Evolutionary conservation across 2,329 filamentous ascomycete genomes (phyloP).

Genomic region (Pseudocercospora fijiensis): DNA sequence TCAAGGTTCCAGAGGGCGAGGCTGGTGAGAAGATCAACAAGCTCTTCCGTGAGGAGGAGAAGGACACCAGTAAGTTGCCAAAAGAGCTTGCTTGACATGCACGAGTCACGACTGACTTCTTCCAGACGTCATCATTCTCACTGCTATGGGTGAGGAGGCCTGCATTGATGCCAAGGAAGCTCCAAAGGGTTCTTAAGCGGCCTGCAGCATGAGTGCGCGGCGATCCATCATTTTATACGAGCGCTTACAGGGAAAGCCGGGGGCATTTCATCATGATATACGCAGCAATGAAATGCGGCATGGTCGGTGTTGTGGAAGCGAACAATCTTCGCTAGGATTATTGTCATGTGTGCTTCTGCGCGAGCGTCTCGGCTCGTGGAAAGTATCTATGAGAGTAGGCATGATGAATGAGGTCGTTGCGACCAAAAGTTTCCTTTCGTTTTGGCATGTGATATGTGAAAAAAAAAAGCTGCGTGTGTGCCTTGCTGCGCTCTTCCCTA

Average conservation of each 20-base stretch:
- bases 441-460: background rate
- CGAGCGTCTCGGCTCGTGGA: slow-evolving; percentile 24
- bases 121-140: slow-evolving; percentile 86
- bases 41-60: slow-evolving; percentile 78
- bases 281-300: slow-evolving; percentile 28
- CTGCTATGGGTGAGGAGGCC: slow-evolving; percentile 93
- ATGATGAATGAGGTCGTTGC: slow-evolving; percentile 24
- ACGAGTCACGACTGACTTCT: background rate
- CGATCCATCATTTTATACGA: slow-evolving; percentile 18
- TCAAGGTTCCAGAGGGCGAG: slow-evolving; percentile 88
- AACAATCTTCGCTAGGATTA: slow-evolving; percentile 26
- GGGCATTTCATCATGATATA: slow-evolving; percentile 26
- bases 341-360: slow-evolving; percentile 29
- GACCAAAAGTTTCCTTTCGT: slow-evolving; percentile 14
- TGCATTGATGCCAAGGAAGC: slow-evolving; percentile 95
- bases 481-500: background rate
- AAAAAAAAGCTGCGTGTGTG: background rate
- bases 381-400: slow-evolving; percentile 30
- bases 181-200: slow-evolving; percentile 49
- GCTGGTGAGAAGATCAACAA: slow-evolving; percentile 81
- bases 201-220: slow-evolving; percentile 18
- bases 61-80: slow-evolving; percentile 81
- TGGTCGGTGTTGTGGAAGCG: slow-evolving; percentile 30
- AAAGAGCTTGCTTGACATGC: background rate
- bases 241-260: slow-evolving; percentile 18